phyloP scores from a whole-genome alignment of 2,329 filamentous ascomycete genomes.

The Cyphellophora attinorum region DNA sequence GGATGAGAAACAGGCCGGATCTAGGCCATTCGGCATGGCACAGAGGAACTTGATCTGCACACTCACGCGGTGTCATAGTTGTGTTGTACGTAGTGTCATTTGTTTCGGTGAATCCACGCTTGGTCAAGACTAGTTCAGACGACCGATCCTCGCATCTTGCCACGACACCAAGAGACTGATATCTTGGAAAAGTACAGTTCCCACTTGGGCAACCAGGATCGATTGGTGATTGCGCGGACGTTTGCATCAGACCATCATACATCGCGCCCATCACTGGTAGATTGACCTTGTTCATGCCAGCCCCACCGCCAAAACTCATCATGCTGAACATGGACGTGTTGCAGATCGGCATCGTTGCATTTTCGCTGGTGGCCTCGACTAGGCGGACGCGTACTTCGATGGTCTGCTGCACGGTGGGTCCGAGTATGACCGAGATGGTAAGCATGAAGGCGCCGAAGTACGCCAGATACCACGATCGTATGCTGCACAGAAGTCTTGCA shows the following conservation, averaged over 20 bases:
- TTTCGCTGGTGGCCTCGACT: constrained; percentile 3
- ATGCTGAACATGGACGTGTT: constrained; percentile 4
- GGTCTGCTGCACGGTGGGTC: constrained; percentile 24
- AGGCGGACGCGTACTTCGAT: constrained; percentile 17
- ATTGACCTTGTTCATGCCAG: constrained; percentile 18
- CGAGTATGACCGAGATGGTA: constrained; percentile 19
- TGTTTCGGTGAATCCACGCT: too few relatives aligned
- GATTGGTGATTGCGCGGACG: constrained; percentile 1
- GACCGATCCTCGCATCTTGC: constrained; percentile 5
- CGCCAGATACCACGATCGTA: constrained; percentile 20
- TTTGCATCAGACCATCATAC: constrained; percentile 22
- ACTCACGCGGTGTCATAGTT: not conserved
- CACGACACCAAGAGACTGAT: constrained; percentile 24
- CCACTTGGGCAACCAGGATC: constrained; percentile 22
- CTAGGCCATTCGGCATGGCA: not conserved
- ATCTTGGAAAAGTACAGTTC: constrained; percentile 23
- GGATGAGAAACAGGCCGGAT: not conserved
- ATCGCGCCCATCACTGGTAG: constrained; percentile 21
- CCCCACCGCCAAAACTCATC: constrained; percentile 7
- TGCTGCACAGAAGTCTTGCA: constrained; percentile 19
- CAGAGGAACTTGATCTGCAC: not conserved
- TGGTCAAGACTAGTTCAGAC: not conserved
- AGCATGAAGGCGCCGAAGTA: constrained; percentile 22
- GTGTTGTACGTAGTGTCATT: not conserved
- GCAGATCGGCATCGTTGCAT: constrained; percentile 4